These are phyloP conservation scores for Vachellia pachyceras DNA, from an alignment of 306 rosid genomes.

Conservation along the genomic window DNA sequence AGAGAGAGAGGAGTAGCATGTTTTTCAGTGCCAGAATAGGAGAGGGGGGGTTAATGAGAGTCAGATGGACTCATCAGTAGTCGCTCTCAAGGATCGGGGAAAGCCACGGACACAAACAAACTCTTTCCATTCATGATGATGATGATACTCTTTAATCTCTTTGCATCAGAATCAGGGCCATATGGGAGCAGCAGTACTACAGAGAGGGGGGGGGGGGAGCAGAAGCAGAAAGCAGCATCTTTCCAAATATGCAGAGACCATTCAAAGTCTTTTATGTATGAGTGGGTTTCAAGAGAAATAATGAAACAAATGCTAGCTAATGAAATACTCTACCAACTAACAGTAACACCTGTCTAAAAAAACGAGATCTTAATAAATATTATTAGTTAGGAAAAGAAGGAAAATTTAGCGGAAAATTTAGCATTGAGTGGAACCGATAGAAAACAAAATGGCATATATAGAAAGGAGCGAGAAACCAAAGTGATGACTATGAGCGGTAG, in stretches of 20 bases:
- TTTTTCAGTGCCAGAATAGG: conserved; percentile 89
- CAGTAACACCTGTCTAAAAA: no score
- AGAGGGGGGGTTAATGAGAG: conserved; percentile 64
- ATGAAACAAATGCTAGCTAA: not conserved
- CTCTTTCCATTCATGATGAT: conserved; percentile 48
- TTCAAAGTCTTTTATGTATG: conserved; percentile 51
- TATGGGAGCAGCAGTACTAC: conserved; percentile 41
- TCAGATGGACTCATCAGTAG: conserved; percentile 65
- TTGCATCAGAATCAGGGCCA: conserved; percentile 77
- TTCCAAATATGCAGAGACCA: conserved; percentile 72
- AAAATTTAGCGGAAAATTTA: no score
- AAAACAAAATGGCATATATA: no score
- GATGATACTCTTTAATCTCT: conserved; percentile 37
- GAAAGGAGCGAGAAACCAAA: no score
- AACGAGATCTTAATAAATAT: no score
- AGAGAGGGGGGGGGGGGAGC: conserved; percentile 26
- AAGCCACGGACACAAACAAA: conserved; percentile 63
- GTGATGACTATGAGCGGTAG: no score
- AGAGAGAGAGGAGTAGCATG: conserved; percentile 50
- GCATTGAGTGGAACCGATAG: no score
- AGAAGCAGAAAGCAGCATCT: conserved; percentile 54
- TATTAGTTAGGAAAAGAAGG: no score
- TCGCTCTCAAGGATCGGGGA: conserved; percentile 62
- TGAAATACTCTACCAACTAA: no score
- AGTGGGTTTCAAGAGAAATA: conserved; percentile 17